phyloP scores from a whole-genome alignment of 2,329 filamentous ascomycete species.

The Xylariaceae sp. region DNA sequence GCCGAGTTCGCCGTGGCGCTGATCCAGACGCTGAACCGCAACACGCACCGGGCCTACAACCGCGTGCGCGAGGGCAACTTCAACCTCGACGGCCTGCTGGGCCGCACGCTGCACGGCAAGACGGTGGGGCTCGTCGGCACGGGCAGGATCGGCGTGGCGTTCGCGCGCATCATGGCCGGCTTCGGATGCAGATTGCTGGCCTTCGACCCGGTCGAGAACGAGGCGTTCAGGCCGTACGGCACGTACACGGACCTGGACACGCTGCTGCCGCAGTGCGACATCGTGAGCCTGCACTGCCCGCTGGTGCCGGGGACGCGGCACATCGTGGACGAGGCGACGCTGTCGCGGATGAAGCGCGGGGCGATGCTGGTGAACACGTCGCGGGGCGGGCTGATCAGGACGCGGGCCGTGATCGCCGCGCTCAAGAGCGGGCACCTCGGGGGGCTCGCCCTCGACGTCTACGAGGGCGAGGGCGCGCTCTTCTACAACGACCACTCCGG shows the following conservation, averaged over 20 bases:
- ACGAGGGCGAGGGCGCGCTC: constrained; percentile 64
- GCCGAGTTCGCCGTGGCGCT: constrained; percentile 71
- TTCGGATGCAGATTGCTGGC: constrained; percentile 67
- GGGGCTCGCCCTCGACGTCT: constrained; percentile 68
- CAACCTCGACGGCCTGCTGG: constrained; percentile 64
- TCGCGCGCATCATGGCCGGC: constrained; percentile 63
- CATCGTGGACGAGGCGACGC: constrained; percentile 58
- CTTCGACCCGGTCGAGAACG: constrained; percentile 58
- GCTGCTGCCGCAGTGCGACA: constrained; percentile 59
- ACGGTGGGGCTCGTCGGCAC: constrained; percentile 69
- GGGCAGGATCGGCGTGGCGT: constrained; percentile 65
- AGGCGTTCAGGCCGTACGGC: constrained; percentile 53
- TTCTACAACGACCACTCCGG: constrained; percentile 69
- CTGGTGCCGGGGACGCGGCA: constrained; percentile 62
- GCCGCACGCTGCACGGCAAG: constrained; percentile 63
- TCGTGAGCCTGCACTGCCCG: constrained; percentile 69
- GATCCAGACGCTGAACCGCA: constrained; percentile 68
- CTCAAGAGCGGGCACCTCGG: constrained; percentile 64
- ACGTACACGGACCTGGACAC: constrained; percentile 56
- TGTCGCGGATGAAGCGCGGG: constrained; percentile 60
- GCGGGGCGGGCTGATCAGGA: constrained; percentile 66
- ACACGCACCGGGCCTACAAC: constrained; percentile 69
- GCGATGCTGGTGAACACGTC: constrained; percentile 70
- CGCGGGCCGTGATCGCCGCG: constrained; percentile 59
- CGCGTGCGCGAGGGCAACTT: constrained; percentile 72